These are phyloP conservation scores for Cajanus cajan DNA, from an alignment of 306 rosid genomes.

Conservation along the genomic window DNA sequence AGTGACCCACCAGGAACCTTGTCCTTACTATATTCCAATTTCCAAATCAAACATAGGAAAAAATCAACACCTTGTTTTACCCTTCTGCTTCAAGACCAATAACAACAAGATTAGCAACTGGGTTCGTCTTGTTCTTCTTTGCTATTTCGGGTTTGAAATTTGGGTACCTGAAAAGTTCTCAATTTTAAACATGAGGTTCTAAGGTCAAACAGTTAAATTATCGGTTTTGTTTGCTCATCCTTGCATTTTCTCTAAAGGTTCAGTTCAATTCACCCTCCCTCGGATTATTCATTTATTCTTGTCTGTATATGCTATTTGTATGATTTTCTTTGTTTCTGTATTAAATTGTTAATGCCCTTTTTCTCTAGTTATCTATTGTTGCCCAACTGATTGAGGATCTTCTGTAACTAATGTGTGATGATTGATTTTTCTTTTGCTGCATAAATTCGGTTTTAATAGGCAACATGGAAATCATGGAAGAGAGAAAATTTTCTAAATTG, in stretches of 20 bases:
- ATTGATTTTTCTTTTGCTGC: conserved; percentile 5
- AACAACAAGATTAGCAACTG: not conserved
- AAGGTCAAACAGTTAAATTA: conserved; percentile 1
- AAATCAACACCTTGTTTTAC: conserved; percentile 19
- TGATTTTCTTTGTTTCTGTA: not conserved
- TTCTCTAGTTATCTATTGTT: not conserved
- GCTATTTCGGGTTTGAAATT: not conserved
- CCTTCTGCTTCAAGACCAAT: conserved; percentile 16
- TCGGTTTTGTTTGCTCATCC: conserved; percentile 23
- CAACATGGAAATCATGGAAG: conserved; percentile 38
- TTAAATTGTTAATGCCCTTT: not conserved
- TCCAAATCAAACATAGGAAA: conserved; percentile 30
- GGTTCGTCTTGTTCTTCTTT: conserved; percentile 18
- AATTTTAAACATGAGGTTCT: conserved; percentile 13
- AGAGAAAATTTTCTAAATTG: conserved; percentile 41
- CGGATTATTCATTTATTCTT: conserved; percentile 8
- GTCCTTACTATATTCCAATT: conserved; percentile 34
- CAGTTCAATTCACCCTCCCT: not conserved
- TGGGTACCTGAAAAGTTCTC: not conserved
- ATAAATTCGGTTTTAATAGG: conserved; percentile 3
- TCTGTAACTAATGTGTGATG: conserved; percentile 9
- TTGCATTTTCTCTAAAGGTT: conserved; percentile 34
- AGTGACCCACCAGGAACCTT: conserved; percentile 41
- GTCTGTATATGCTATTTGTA: not conserved
- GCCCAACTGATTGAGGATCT: not conserved